A percentile compares a stretch with the other conserved stretches of the same genome.
Evolutionary conservation across 1,139 yeast species (phyloP).

Genomic region (Suhomyces panamericanus): DNA sequence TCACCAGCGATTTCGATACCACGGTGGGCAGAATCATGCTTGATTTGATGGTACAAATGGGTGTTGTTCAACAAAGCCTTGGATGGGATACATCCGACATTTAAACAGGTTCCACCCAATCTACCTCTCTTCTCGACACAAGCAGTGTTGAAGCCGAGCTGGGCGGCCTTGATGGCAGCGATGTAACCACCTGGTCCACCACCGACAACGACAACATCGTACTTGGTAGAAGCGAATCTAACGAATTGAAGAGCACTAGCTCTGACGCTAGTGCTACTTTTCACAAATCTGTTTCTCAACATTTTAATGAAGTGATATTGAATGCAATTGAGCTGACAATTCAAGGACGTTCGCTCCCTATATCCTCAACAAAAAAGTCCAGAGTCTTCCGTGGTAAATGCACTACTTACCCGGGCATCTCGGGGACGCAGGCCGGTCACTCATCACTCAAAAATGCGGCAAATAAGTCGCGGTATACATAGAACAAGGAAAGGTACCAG

Average conservation of each 20-base stretch:
- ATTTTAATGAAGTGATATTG: slow-evolving; percentile 9
- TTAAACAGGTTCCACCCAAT: slow-evolving; percentile 97
- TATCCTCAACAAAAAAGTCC: slow-evolving; percentile 13
- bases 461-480: too few species aligned
- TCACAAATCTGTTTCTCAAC: slow-evolving; percentile 20
- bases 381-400: slow-evolving; percentile 12
- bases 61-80: slow-evolving; percentile 94
- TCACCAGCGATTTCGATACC: slow-evolving; percentile 77
- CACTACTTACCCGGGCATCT: slow-evolving; percentile 14
- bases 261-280: slow-evolving; percentile 12
- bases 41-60: slow-evolving; percentile 85
- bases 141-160: slow-evolving; percentile 89
- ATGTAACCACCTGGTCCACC: slow-evolving; percentile 99
- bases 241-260: slow-evolving; percentile 28
- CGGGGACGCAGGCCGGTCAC: slow-evolving; percentile 3
- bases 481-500: too few species aligned
- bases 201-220: slow-evolving; percentile 93
- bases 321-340: slow-evolving; percentile 3
- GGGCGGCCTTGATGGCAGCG: slow-evolving; percentile 99
- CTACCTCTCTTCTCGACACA: slow-evolving; percentile 96
- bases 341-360: slow-evolving; percentile 4
- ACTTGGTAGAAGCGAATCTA: slow-evolving; percentile 51
- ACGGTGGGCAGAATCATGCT: slow-evolving; percentile 79
- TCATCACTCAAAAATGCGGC: too few species aligned
- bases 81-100: slow-evolving; percentile 98